Base-by-base conservation (phyloP, 495 filamentous ascomycete species). In the Chaetomidium leptoderma region DNA sequence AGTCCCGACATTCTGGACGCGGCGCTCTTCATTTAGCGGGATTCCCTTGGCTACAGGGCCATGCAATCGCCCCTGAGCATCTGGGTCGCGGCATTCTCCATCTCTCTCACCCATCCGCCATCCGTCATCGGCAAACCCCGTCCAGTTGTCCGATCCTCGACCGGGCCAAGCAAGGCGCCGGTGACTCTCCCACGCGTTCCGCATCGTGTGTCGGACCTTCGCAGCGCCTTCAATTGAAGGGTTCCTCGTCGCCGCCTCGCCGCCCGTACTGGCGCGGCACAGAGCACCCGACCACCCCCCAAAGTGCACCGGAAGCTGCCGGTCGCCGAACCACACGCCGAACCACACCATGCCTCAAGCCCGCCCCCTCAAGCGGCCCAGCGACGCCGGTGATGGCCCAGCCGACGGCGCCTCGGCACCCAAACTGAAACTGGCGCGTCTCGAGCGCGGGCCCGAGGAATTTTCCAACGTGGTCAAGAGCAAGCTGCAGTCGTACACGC, bases 381-480 rank as follows among this genome's bases (percentile, higher is more conserved):
- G 70, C 63, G 70, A 74, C 45, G 66, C 59, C 57, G 59, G 55
- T 58, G 69, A 72, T 58, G 50, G 50, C 47, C 51, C 69, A 21
- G 27, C 62, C 48, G 60, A 71, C 58, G 57, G 48, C 36, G 50
- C 53, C 26, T 44, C 55, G 33, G 66, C 51, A 0, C 56, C 72
- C 44, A 78, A 77, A 67, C 65, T 70, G 57, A 82, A 80, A 63
- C 58, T 78, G 46, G 66, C 73, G 39, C 73, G 77, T 35, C 57
- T 77, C n/a, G 77, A 80, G 44, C 76, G 73, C 53, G 65, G 66
- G 32, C 69, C 81, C 35, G 80, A 83, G 26, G 83, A 89, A 47
- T 88, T 88, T 62, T 89, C 86, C 4, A 81, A 75, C 55, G 78
- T 81, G 45, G 84, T 90, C 35, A 83, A 81, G 74, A 84, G 80